A percentile compares a stretch with the other conserved stretches of the same genome.
Evolutionary conservation across 768 basidiomycete species (phyloP).

Genomic region (Leccinum barrowsii): DNA sequence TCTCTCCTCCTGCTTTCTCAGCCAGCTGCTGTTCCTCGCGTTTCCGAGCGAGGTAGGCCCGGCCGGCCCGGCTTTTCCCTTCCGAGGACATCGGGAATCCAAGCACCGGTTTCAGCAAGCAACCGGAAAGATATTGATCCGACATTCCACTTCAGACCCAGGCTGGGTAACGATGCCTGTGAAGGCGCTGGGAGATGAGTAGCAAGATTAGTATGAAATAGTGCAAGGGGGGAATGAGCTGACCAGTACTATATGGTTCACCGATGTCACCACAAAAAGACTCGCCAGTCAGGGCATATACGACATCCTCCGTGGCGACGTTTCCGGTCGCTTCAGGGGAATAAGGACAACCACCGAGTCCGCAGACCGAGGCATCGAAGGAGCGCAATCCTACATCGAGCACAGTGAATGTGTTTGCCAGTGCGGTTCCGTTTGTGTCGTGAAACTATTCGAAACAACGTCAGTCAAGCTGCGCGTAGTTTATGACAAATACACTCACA

Average conservation of each 20-base stretch:
- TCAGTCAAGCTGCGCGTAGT: too few species aligned
- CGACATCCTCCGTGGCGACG: constrained; percentile 88
- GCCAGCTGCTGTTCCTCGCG: too few species aligned
- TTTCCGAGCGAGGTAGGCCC: too few species aligned
- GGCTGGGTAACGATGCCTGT: background rate
- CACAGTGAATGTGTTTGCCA: constrained; percentile 71
- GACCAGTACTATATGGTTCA: constrained; percentile 19
- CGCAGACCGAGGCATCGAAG: constrained; percentile 83
- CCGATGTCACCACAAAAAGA: constrained; percentile 40
- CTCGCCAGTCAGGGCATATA: constrained; percentile 62
- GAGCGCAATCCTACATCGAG: constrained; percentile 74
- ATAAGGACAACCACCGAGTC: constrained; percentile 95
- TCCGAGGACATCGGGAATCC: too few species aligned
- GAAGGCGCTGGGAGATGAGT: background rate
- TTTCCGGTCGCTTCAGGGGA: constrained; percentile 96
- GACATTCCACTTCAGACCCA: constrained; percentile 25
- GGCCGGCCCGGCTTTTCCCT: too few species aligned
- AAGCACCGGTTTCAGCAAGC: constrained; percentile 5
- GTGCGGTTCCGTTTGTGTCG: constrained; percentile 42
- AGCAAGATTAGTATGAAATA: background rate
- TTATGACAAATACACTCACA: constrained; percentile 25
- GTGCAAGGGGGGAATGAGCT: background rate
- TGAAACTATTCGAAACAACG: too few species aligned
- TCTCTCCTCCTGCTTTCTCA: too few species aligned
- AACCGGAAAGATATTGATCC: constrained; percentile 55